Evolutionary conservation across 2,329 filamentous ascomycete species (phyloP).

Genomic region (Arthrobotrys musiformis): DNA sequence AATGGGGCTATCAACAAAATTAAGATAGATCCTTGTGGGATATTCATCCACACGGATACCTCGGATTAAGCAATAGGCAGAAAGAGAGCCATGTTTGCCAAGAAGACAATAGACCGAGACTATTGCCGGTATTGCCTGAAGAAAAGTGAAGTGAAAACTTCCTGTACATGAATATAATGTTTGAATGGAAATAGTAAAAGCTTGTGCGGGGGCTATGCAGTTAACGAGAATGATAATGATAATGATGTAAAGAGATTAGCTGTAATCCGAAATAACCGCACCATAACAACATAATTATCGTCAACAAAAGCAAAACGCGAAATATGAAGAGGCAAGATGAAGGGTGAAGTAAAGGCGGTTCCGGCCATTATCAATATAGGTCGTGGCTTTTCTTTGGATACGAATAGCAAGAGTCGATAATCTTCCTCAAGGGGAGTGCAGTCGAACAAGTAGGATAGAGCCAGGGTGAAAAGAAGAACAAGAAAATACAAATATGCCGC

Average conservation of each 20-base stretch:
- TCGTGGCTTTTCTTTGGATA: neutral
- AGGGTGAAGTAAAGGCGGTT: neutral
- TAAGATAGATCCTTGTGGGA: conserved; percentile 30
- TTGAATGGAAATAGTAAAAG: conserved; percentile 19
- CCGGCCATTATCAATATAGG: neutral
- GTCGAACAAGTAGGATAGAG: neutral
- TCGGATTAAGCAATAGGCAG: conserved; percentile 17
- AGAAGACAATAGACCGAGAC: conserved; percentile 36
- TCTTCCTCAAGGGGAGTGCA: neutral
- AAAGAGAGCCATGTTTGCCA: conserved; percentile 9
- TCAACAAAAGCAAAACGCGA: conserved; percentile 18
- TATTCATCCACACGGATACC: conserved; percentile 16
- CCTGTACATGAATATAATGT: conserved; percentile 52
- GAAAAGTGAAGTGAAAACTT: conserved; percentile 45
- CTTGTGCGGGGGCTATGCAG: conserved; percentile 23
- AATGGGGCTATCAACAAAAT: conserved; percentile 21
- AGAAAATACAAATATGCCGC: conserved; percentile 15
- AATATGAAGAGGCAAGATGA: neutral
- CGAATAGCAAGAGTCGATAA: neutral
- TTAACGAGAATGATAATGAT: conserved; percentile 15
- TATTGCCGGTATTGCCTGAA: conserved; percentile 15
- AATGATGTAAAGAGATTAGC: conserved; percentile 25
- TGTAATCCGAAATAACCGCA: conserved; percentile 49
- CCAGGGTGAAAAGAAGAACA: too few species aligned
- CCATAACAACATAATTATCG: conserved; percentile 55